Conservation (phyloP, 139 green algal species). For the Chlamydomonas applanata region DNA sequence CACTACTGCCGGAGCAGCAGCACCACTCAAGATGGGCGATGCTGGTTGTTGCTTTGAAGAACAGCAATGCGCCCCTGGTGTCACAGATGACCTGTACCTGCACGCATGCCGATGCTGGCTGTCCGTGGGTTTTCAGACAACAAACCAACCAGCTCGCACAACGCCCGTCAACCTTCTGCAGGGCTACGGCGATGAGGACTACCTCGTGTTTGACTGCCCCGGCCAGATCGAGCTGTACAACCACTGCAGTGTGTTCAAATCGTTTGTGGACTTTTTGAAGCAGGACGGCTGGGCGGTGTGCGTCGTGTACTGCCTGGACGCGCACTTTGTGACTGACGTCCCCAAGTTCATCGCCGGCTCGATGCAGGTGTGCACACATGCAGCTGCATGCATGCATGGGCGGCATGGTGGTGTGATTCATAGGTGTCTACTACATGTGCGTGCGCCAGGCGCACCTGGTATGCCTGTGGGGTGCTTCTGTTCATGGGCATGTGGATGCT, state of each 20-base stretch:
- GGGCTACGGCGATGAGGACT: conserved; percentile 94
- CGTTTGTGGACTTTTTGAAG: conserved; percentile 84
- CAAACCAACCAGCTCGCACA: not conserved
- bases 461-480: too few relatives aligned
- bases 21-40: too few relatives aligned
- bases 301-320: conserved; percentile 95
- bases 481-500: too few relatives aligned
- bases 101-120: conserved; percentile 1
- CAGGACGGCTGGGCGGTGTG: conserved; percentile 71
- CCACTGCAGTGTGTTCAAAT: conserved; percentile 83
- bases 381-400: too few relatives aligned
- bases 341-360: conserved; percentile 83
- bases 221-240: conserved; percentile 99
- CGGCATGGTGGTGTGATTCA: too few relatives aligned
- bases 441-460: too few relatives aligned
- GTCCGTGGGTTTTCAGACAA: not conserved
- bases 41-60: not conserved
- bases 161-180: conserved; percentile 23
- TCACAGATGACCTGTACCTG: not conserved
- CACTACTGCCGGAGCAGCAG: conserved; percentile 4
- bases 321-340: conserved; percentile 82
- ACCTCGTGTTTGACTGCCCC: conserved; percentile 95
- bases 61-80: not conserved
- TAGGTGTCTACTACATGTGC: too few relatives aligned
- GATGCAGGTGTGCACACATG: conserved; percentile 44